Evolutionary conservation across 306 rosid genomes (phyloP), one percentile per base, ranked within the genome.

Genomic region (Sindora glabra): DNA sequence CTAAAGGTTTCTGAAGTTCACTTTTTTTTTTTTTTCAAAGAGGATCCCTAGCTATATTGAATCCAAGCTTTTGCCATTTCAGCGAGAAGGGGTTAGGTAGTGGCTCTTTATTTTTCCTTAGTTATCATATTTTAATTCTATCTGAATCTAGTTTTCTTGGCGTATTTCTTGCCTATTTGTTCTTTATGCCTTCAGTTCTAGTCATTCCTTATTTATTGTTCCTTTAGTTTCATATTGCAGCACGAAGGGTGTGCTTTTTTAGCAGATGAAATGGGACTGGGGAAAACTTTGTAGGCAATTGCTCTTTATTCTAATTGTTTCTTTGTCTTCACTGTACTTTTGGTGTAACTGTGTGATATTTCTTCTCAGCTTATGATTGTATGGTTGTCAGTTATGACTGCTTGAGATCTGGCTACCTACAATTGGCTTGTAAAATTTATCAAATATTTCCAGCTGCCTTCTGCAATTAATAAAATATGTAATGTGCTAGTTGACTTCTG

Each of bases 211-310:
- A 47, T 59, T 38, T 63, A 46, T 66, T 58, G 14, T 42, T 54
- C 32, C 50, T 65, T 59, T 58, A 92, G 98, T 86, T 92, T 92
- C 69, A 65, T 86, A 46, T 78, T 92, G 83, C 96, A 88, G 69
- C 98, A 92, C 49, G 96, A 96, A 56, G 87, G 95, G 29, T 86
- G 98, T 65, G 94, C 81, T 65, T 87, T 92, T 60, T 81, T 92
- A 50, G 98, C 98, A 15, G 98, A 92, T 88, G 98, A 92, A 80
- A 92, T 92, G 98, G 98, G 98, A 59, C 73, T 92, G 5, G 98
- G 98, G 69, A 92, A 92, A 76, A 92, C 96, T 17, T 74, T 88
- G 74, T 96, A 92, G 96, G 98, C 69, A 85, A 83, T 56, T 54
- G 37, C 70, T 70, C 46, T 39, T 57, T 34, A 63, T 45, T 34